phyloP scores from a whole-genome alignment of 106 monocot species.

The Dioscorea dumetorum region DNA sequence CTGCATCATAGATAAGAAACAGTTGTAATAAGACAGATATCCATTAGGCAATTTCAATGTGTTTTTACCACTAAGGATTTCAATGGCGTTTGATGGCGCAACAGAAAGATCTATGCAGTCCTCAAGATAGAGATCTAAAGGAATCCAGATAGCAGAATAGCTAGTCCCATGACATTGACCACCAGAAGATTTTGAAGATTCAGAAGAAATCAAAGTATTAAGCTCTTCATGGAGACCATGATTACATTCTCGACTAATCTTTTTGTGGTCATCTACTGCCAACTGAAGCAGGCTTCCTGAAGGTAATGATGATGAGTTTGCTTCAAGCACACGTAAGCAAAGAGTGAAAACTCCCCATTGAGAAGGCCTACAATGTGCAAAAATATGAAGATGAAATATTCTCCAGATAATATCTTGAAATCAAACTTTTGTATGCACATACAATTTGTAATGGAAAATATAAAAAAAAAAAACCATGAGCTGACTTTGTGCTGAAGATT shows the following conservation, averaged over 20 bases:
- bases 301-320: conserved; percentile 61
- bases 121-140: conserved; percentile 92
- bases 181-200: conserved; percentile 30
- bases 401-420: no score
- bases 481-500: not conserved
- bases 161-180: conserved; percentile 46
- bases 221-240: conserved; percentile 22
- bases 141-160: conserved; percentile 72
- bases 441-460: no score
- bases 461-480: no score
- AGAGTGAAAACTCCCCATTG: conserved; percentile 60
- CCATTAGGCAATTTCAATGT: not conserved
- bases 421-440: no score
- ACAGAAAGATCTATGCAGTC: conserved; percentile 83
- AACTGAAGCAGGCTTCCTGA: conserved; percentile 36
- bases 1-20: no score
- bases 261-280: conserved; percentile 13
- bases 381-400: not conserved
- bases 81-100: conserved; percentile 82
- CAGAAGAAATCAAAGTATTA: conserved; percentile 26
- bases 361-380: conserved; percentile 42
- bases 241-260: conserved; percentile 26
- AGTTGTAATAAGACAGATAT: no score
- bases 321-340: conserved; percentile 44
- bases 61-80: conserved; percentile 71